Conservation (phyloP, 2,329 filamentous ascomycete genomes). For the Zymoseptoria tritici region DNA sequence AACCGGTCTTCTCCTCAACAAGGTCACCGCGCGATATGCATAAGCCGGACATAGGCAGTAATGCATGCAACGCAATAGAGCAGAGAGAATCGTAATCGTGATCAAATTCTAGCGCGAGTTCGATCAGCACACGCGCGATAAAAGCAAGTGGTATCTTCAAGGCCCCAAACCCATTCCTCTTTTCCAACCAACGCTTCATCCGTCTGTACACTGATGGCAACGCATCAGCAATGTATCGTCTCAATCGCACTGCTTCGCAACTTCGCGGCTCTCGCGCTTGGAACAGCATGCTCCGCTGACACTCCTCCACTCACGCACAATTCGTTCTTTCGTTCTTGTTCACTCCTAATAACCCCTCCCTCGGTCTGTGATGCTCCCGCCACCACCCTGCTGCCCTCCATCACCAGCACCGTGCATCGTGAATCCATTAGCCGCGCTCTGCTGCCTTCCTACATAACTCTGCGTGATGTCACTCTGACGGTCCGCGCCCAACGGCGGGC, state of each 20-base stretch:
- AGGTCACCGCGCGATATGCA: too few species aligned
- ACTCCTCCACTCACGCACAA: background rate
- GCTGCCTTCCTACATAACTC: slow-evolving; percentile 38
- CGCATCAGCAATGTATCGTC: too few species aligned
- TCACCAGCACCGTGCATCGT: slow-evolving; percentile 39
- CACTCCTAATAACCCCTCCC: slow-evolving; percentile 1
- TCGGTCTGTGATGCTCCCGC: slow-evolving; percentile 12
- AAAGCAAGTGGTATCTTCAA: background rate
- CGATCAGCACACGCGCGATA: background rate
- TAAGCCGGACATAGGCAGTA: too few species aligned
- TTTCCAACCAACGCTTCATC: background rate
- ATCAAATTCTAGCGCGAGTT: background rate
- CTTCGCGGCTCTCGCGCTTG: background rate
- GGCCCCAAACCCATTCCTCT: background rate
- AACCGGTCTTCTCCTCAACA: too few species aligned
- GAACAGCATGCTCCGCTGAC: background rate
- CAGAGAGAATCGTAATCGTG: background rate
- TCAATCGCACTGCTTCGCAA: too few species aligned
- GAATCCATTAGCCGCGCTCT: slow-evolving; percentile 36
- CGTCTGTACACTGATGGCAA: background rate
- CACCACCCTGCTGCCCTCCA: slow-evolving; percentile 5
- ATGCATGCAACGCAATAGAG: background rate
- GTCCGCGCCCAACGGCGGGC: slow-evolving; percentile 22
- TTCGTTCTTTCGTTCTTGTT: too few species aligned
- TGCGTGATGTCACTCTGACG: slow-evolving; percentile 30